Evolutionary conservation across 768 basidiomycete species (phyloP).

Genomic region (Mycena epipterygia): DNA sequence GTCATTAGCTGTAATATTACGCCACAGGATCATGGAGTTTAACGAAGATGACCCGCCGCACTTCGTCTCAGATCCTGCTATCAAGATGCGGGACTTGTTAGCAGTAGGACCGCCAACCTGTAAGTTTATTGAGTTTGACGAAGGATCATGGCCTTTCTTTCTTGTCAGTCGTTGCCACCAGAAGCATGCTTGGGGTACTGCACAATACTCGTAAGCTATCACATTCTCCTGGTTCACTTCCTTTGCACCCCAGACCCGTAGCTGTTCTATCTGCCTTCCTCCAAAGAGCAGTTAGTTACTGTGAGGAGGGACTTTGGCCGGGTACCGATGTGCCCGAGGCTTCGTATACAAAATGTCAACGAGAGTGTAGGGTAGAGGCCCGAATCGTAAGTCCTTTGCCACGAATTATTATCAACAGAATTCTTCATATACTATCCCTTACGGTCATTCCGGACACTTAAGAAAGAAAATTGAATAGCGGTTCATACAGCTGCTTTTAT

Average conservation of each 20-base stretch:
- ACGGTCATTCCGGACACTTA: no score
- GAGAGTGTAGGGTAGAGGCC: not conserved
- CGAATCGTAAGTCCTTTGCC: not conserved
- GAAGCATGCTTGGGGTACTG: no score
- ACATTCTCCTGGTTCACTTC: not conserved
- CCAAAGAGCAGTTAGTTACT: not conserved
- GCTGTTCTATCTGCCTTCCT: not conserved
- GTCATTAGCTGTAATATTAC: no score
- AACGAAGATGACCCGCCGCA: not conserved
- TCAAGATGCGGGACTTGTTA: not conserved
- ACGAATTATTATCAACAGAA: not conserved
- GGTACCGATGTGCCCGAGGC: not conserved
- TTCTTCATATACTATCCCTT: not conserved
- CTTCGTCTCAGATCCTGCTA: not conserved
- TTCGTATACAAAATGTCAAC: not conserved
- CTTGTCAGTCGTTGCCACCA: no score
- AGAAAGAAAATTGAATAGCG: no score
- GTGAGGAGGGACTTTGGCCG: not conserved
- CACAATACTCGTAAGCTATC: not conserved
- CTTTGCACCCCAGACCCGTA: not conserved
- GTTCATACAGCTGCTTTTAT: no score
- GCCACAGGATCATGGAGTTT: not conserved
- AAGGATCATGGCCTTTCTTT: no score
- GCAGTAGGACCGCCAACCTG: not conserved
- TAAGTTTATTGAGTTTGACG: no score